These are phyloP conservation scores for Vigna unguiculata DNA, from an alignment of 306 rosid species.

Conservation along the genomic window DNA sequence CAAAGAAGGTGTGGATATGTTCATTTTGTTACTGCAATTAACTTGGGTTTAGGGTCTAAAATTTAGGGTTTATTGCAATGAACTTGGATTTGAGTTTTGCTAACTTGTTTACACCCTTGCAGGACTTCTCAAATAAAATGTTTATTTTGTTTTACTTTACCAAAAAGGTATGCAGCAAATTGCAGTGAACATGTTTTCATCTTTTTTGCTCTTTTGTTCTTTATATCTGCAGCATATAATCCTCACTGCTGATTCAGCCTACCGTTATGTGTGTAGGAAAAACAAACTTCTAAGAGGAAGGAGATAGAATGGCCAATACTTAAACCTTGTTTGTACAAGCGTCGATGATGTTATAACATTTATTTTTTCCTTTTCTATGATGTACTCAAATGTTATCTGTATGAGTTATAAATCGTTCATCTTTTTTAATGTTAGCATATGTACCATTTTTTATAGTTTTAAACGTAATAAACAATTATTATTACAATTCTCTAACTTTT, in stretches of 20 bases:
- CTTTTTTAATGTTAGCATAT: too few relatives aligned
- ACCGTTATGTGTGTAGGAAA: slow-evolving; percentile 56
- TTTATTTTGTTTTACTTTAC: slow-evolving; percentile 81
- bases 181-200: slow-evolving; percentile 11
- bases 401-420: too few relatives aligned
- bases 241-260: slow-evolving; percentile 6
- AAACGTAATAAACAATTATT: too few relatives aligned
- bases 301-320: slow-evolving; percentile 84
- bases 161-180: slow-evolving; percentile 66
- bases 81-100: slow-evolving; percentile 26
- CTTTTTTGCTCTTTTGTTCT: slow-evolving; percentile 7
- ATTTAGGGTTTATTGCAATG: too few relatives aligned
- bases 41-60: background rate
- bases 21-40: slow-evolving; percentile 13
- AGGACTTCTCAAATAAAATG: slow-evolving; percentile 96
- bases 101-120: slow-evolving; percentile 52
- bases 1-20: slow-evolving; percentile 55
- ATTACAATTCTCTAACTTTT: too few relatives aligned
- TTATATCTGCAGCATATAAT: background rate
- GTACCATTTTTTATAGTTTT: too few relatives aligned
- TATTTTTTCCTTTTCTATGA: background rate
- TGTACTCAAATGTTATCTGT: background rate
- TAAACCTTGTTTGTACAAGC: slow-evolving; percentile 95
- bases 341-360: slow-evolving; percentile 58
- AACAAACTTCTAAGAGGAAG: slow-evolving; percentile 55